Evolutionary conservation across 2,329 filamentous ascomycete genomes (phyloP).

Genomic region (Colletotrichum melonis): DNA sequence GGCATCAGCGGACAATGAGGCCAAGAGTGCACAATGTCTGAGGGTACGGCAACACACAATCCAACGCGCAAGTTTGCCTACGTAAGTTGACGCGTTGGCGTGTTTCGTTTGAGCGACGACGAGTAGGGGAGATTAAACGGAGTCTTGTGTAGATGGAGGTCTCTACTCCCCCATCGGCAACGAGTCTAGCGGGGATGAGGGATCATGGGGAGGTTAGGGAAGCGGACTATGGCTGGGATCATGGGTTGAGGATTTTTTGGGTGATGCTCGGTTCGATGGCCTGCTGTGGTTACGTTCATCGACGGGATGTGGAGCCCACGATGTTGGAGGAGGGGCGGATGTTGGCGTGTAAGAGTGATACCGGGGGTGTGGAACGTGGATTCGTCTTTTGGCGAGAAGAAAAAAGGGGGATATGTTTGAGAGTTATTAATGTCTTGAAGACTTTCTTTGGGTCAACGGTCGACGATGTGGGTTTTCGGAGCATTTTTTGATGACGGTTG

Average conservation of each 20-base stretch:
- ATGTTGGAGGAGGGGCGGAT: not conserved
- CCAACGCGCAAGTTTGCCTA: not conserved
- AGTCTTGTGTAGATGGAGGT: constrained; percentile 17
- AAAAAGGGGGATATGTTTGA: constrained; percentile 20
- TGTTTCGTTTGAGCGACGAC: constrained; percentile 20
- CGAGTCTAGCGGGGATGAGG: not conserved
- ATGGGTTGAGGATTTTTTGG: not conserved
- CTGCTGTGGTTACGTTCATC: not conserved
- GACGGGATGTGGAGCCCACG: constrained; percentile 24
- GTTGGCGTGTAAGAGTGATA: not conserved
- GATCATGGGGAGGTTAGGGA: not conserved
- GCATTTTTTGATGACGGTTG: not conserved
- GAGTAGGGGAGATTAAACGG: constrained; percentile 20
- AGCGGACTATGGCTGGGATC: constrained; percentile 13
- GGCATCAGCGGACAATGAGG: not conserved
- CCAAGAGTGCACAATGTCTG: not conserved
- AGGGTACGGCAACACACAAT: not conserved
- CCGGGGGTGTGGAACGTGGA: constrained; percentile 3
- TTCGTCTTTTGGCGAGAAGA: not conserved
- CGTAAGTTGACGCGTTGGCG: constrained; percentile 29
- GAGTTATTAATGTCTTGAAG: not conserved
- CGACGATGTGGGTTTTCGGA: not conserved
- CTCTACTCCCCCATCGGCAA: not conserved
- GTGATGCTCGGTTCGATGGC: not conserved
- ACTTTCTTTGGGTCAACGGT: not conserved